These are phyloP conservation scores for Talaromyces sp. DNA, from an alignment of 2,329 filamentous ascomycete species.

Conservation along the genomic window DNA sequence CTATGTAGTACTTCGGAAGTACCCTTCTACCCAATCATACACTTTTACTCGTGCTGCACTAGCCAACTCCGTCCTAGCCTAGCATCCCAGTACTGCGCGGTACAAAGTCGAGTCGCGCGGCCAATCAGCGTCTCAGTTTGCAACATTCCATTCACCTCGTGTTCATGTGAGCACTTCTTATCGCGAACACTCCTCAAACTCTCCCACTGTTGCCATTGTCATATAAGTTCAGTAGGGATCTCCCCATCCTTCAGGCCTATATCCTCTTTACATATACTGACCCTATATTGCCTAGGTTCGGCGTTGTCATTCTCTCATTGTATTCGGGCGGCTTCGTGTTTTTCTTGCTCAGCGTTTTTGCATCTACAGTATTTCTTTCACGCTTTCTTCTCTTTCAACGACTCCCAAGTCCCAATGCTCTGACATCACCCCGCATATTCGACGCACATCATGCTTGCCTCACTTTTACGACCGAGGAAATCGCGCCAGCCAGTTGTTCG, in stretches of 20 bases:
- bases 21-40: neutral
- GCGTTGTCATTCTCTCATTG: neutral
- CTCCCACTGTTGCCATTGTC: neutral
- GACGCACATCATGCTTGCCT: constrained; percentile 30
- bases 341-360: constrained; percentile 8
- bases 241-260: neutral
- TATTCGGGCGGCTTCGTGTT: constrained; percentile 11
- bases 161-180: constrained; percentile 7
- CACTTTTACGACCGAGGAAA: constrained; percentile 34
- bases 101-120: neutral
- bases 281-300: neutral
- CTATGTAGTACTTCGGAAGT: neutral
- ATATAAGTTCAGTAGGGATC: neutral
- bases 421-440: constrained; percentile 4
- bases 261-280: neutral
- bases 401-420: neutral
- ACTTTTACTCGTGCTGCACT: neutral
- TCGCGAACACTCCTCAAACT: neutral
- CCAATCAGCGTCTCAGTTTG: constrained; percentile 7
- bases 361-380: neutral
- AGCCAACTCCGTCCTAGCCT: neutral
- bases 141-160: neutral
- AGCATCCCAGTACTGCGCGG: neutral
- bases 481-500: constrained; percentile 26
- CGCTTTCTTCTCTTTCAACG: neutral